These are phyloP conservation scores for Rhodotorula kratochvilovae DNA, from an alignment of 768 basidiomycete genomes.

Conservation along the genomic window DNA sequence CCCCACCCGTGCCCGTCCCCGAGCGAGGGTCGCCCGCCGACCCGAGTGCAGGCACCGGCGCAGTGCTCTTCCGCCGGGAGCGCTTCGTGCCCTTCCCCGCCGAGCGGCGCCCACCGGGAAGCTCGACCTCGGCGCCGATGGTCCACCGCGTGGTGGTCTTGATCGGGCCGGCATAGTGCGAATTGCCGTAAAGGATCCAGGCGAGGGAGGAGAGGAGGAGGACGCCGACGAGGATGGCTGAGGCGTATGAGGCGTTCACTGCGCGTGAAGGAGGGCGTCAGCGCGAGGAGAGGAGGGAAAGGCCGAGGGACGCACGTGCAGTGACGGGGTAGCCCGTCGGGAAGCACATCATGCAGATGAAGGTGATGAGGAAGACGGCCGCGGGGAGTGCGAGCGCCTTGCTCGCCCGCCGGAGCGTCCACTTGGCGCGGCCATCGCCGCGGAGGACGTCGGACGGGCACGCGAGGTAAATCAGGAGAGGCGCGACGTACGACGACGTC, in stretches of 20 bases:
- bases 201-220: constrained; percentile 44
- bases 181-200: constrained; percentile 48
- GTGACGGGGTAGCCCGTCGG: constrained; percentile 46
- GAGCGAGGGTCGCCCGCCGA: neutral
- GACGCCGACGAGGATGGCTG: constrained; percentile 46
- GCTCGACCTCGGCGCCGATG: constrained; percentile 50
- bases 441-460: constrained; percentile 39
- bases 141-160: constrained; percentile 49
- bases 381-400: constrained; percentile 43
- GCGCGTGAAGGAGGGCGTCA: neutral
- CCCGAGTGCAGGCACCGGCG: no score
- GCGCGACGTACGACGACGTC: constrained; percentile 45
- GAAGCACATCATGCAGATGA: constrained; percentile 45
- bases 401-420: constrained; percentile 47
- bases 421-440: constrained; percentile 48
- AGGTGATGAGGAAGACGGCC: constrained; percentile 37
- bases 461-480: constrained; percentile 33
- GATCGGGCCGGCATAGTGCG: constrained; percentile 51
- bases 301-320: constrained; percentile 36
- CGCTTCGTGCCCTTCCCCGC: neutral
- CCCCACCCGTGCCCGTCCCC: neutral
- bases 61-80: neutral
- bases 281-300: neutral
- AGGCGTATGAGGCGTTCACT: constrained; percentile 47
- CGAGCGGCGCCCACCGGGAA: constrained; percentile 37